phyloP scores from a whole-genome alignment of 352 stramenopile genomes.

The Globisporangium nunn region DNA sequence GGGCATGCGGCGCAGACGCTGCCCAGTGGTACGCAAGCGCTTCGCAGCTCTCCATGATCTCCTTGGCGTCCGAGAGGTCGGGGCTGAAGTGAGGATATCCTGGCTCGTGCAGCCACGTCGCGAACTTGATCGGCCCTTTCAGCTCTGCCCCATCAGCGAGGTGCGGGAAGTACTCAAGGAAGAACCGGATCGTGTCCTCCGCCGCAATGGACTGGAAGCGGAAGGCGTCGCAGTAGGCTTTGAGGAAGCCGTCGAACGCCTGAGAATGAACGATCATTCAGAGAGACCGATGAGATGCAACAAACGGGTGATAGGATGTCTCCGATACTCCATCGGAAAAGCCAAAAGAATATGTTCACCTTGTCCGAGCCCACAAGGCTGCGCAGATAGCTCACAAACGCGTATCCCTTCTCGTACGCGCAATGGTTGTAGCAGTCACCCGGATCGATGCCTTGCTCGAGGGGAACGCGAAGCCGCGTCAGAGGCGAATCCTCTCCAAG shows the following conservation, averaged over 20 bases:
- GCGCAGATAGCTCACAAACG: slow-evolving; percentile 69
- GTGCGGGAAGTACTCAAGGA: slow-evolving; percentile 56
- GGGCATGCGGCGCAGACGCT: slow-evolving; percentile 22
- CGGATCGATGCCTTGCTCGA: slow-evolving; percentile 70
- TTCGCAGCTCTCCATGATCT: slow-evolving; percentile 67
- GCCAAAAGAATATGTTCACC: slow-evolving; percentile 16
- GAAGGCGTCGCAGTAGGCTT: slow-evolving; percentile 53
- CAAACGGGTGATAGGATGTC: background rate
- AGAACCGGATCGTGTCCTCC: slow-evolving; percentile 65
- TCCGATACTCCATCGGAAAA: background rate
- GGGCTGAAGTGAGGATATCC: slow-evolving; percentile 51
- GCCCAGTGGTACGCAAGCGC: slow-evolving; percentile 58
- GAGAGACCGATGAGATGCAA: background rate
- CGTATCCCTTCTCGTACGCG: slow-evolving; percentile 79
- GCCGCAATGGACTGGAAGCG: slow-evolving; percentile 72
- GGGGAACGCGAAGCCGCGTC: slow-evolving; percentile 56
- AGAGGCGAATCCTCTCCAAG: slow-evolving; percentile 64
- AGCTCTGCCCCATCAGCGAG: slow-evolving; percentile 45
- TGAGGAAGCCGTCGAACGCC: slow-evolving; percentile 66
- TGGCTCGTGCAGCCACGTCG: slow-evolving; percentile 59
- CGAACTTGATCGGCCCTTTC: slow-evolving; percentile 53
- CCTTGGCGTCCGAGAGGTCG: slow-evolving; percentile 55
- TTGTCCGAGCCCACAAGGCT: slow-evolving; percentile 55
- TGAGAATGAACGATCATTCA: slow-evolving; percentile 8
- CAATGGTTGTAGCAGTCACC: slow-evolving; percentile 80